phyloP scores from a whole-genome alignment of 176 grass and related monocot genomes.

The Puya raimondii region DNA sequence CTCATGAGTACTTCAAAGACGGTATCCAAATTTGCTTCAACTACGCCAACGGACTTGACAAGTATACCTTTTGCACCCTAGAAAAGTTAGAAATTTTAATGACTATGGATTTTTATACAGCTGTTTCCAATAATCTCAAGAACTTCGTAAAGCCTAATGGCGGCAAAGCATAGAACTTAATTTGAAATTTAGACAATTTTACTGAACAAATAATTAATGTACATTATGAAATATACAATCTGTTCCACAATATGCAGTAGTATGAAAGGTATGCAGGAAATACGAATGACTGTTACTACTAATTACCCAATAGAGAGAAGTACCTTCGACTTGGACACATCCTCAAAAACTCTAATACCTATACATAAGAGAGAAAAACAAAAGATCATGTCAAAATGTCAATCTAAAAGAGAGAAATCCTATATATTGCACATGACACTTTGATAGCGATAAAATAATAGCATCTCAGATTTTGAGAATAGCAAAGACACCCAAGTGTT shows the following conservation, averaged over 20 bases:
- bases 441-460: neutral
- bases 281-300: neutral
- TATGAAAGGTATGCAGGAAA: neutral
- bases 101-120: neutral
- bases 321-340: constrained; percentile 75
- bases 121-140: neutral
- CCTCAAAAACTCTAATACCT: constrained; percentile 94
- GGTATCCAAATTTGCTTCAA: constrained; percentile 65
- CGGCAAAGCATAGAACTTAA: no score
- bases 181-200: no score
- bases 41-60: constrained; percentile 75
- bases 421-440: neutral
- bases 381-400: neutral
- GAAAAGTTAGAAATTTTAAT: constrained; percentile 2
- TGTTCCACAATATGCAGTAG: neutral
- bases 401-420: neutral
- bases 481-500: no score
- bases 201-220: no score
- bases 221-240: no score
- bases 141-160: neutral
- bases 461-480: no score
- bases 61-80: constrained; percentile 56
- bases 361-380: constrained; percentile 26
- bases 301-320: neutral
- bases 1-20: constrained; percentile 67